A percentile compares a stretch with the other conserved stretches of the same genome.
Conservation (phyloP, 371 early-diverging fungal genomes). For the Mycotypha africana region DNA sequence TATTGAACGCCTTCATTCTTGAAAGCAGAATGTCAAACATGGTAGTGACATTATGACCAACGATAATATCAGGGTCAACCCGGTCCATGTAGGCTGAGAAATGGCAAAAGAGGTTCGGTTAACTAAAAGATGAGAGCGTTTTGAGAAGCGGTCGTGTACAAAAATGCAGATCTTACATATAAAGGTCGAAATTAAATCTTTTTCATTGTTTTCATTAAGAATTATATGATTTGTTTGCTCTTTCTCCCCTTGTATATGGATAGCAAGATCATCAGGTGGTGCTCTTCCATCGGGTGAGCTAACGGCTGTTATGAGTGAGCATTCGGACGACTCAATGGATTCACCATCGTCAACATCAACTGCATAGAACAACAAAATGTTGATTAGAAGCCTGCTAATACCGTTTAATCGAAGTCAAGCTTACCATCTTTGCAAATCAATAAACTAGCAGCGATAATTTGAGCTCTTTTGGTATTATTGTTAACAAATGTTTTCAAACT, state of each 20-base stretch:
- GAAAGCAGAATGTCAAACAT: conserved; percentile 89
- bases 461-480: conserved; percentile 67
- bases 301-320: conserved; percentile 52
- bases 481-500: conserved; percentile 77
- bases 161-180: too few species aligned
- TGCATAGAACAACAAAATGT: conserved; percentile 5
- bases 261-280: conserved; percentile 47
- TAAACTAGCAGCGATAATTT: conserved; percentile 66
- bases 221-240: conserved; percentile 17
- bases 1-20: conserved; percentile 81
- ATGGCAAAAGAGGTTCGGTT: neutral
- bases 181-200: conserved; percentile 54
- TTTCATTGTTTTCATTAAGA: conserved; percentile 52
- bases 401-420: neutral
- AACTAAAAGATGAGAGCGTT: neutral
- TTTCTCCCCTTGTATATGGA: conserved; percentile 22
- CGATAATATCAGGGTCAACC: conserved; percentile 89
- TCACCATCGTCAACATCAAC: conserved; percentile 51
- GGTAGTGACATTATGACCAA: conserved; percentile 96
- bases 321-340: conserved; percentile 15
- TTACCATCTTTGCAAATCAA: conserved; percentile 8
- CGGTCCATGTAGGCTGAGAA: conserved; percentile 59
- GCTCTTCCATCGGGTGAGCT: conserved; percentile 50
- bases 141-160: too few species aligned
- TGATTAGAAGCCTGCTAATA: neutral